Conservation (phyloP, 495 filamentous ascomycete genomes). For the Penicillium parvum region DNA sequence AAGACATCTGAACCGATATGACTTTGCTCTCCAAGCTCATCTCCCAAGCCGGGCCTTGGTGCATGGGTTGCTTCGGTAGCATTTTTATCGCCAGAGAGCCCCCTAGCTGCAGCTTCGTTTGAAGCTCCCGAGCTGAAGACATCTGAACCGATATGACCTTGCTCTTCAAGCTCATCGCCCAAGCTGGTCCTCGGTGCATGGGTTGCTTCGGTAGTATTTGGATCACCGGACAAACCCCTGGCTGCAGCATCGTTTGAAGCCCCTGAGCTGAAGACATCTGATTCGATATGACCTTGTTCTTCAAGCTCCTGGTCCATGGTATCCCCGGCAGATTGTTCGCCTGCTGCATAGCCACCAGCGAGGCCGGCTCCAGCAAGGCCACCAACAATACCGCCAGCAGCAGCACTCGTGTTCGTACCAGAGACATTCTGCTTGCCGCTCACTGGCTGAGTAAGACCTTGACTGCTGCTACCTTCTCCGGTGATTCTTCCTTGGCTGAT, state of each 20-base stretch:
- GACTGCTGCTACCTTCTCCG: background rate
- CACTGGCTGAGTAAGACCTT: too few species aligned
- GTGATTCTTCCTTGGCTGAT: too few species aligned
- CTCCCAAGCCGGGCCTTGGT: too few species aligned
- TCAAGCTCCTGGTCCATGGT: constrained; percentile 8
- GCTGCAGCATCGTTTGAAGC: background rate
- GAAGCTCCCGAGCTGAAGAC: constrained; percentile 10
- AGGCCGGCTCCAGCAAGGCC: too few species aligned
- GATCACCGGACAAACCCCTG: background rate
- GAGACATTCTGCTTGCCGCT: too few species aligned
- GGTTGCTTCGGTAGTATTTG: background rate
- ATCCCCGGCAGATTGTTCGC: background rate
- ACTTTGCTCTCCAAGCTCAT: background rate
- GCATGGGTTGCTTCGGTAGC: background rate
- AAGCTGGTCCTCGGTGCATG: background rate
- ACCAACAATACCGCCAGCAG: background rate
- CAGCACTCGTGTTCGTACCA: background rate
- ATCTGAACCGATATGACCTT: constrained; percentile 9
- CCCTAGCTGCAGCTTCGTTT: background rate
- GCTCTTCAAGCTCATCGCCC: constrained; percentile 9
- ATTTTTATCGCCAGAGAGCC: background rate
- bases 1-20: too few species aligned
- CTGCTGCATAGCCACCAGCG: background rate
- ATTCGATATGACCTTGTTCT: constrained; percentile 6
- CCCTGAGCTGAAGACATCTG: constrained; percentile 12